Base-by-base conservation (phyloP, 306 rosid genomes). In the Hylodesmum podocarpum region DNA sequence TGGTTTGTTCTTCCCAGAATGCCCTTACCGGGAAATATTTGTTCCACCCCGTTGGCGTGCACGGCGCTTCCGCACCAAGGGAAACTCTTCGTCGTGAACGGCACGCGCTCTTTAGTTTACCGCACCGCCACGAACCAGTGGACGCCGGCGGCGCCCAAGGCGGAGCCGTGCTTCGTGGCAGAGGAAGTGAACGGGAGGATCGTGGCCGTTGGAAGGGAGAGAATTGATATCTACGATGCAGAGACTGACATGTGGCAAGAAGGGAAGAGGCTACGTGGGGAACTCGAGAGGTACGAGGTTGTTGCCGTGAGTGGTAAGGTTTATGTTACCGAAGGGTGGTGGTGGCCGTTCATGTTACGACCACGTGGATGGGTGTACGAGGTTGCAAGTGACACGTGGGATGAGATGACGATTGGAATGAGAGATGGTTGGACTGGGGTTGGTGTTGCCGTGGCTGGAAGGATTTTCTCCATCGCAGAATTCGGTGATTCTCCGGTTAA, bases 241-340 rank as follows among this genome's bases (percentile, higher is more conserved):
- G 87, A 86, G 25, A 55, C 1, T 0, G 90, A 89, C 82, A 76
- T 67, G n/a, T 91, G 97, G 97, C 47, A 9, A 0, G 9, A 50
- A 0, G 77, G 76, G 0, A 67, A 72, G 8, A 33, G 11, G n/a
- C 21, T 81, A 8, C 77, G 64, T 0, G 31, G 5, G 8, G 73
- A 76, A 7, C 19, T 79, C 0, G 70, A 21, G 21, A 78, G 73
- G 37, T 86, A 76, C 34, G 86, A 84, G 40, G 72, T 85, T 21
- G 86, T 76, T 0, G 90, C 57, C 64, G 46, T 54, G 5, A 84
- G 82, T 0, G 79, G 81, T n/a, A 85, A n/a, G 66, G n/a, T 91
- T 51, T 89, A 76, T 51, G 84, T 89, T 1, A 91, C 95, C 25
- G 95, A 91, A 33, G 97, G 97, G 36, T 91, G 95, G 97, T 53